Base-by-base conservation (phyloP, 2,329 filamentous ascomycete genomes). In the Penicillium concentricum region DNA sequence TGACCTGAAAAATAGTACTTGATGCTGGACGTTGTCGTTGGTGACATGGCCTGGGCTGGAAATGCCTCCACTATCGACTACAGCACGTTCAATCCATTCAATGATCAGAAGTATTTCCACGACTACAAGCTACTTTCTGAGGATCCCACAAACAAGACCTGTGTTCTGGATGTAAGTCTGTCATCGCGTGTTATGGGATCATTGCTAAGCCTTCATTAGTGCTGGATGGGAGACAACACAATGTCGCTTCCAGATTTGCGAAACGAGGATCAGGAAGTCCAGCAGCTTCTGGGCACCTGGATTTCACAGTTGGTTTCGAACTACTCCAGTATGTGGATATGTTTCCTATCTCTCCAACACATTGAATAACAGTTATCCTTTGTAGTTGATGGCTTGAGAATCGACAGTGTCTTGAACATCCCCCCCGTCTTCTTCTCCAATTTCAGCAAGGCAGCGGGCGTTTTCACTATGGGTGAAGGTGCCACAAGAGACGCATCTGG, bases 1-100 rank as follows among this genome's bases (percentile, higher is more conserved):
- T 53, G 18, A 53, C 10, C 20, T 32, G 9, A 1, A 18, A 39
- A 24, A 24, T 37, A 53, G 82, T 84, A 83, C 61, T 70, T 86
- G 35, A 86, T 86, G 83, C 75, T 86, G 4, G 84, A 86, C 58
- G 72, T 86, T 3, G 82, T 86, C 2, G 59, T 59, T 45, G 60
- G 60, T 34, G 58, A 64, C 34, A 59, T 64, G 61, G 61, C 58
- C 34, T 64, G 60, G 42, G 56, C 54, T 9, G 61, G 60, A n/a
- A 51, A 52, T 39, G 54, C 58, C 15, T 45, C 58, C 16, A 56
- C 52, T 22, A 53, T 71, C 30, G 61, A 71, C 55, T 70, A 69
- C 50, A 61, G 63, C 18, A 51, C 46, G 16, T 61, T 71, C 41
- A 64, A 61, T n/a, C 68, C 67, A 6, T 71, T 71, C 56, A 64